A percentile compares a stretch with the other conserved stretches of the same genome.
phyloP scores from a whole-genome alignment of 2,329 filamentous ascomycete species.

The Teratosphaeria nubilosa region DNA sequence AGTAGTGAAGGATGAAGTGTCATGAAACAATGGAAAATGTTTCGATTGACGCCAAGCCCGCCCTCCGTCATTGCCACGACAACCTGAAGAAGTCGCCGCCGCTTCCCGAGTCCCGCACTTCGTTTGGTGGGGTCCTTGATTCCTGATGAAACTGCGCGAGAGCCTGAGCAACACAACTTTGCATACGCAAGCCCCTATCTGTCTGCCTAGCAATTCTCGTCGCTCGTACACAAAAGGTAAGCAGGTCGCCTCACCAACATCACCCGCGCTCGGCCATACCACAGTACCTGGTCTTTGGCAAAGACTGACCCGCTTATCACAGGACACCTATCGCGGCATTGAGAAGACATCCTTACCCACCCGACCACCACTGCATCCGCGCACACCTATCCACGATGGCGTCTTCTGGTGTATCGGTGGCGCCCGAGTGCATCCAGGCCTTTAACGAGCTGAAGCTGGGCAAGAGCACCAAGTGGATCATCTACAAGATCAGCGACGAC shows the following conservation, averaged over 20 bases:
- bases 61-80: background rate
- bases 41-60: background rate
- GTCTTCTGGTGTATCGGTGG: constrained; percentile 54
- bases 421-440: constrained; percentile 55
- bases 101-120: background rate
- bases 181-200: background rate
- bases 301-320: background rate
- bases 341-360: background rate
- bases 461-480: constrained; percentile 71
- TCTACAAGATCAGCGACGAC: constrained; percentile 79
- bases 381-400: constrained; percentile 2
- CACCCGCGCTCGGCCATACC: background rate
- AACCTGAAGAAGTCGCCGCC: background rate
- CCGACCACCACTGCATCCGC: background rate
- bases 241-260: background rate
- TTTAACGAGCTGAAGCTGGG: constrained; percentile 78
- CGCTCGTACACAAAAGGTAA: background rate
- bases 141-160: too few species aligned
- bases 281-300: background rate
- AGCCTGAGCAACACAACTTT: background rate
- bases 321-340: background rate
- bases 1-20: too few species aligned
- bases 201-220: background rate
- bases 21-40: too few species aligned
- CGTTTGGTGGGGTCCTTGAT: background rate